Evolutionary conservation across 2,329 filamentous ascomycete species (phyloP).

Genomic region (Neofusicoccum parvum): DNA sequence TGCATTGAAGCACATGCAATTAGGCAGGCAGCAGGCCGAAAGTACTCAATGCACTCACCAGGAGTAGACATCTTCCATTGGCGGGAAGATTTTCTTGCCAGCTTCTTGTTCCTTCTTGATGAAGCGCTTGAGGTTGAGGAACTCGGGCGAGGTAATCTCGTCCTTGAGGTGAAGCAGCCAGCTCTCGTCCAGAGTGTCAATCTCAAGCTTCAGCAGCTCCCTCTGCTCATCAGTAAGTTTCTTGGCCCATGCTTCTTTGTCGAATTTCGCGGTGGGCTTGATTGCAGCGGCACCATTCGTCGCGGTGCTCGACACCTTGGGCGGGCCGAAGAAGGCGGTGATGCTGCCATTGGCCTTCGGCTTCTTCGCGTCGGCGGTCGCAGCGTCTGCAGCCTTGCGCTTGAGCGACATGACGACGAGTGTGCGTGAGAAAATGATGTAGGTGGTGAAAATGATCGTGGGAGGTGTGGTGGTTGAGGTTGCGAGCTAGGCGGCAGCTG

Average conservation of each 20-base stretch:
- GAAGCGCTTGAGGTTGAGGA: slow-evolving; percentile 86
- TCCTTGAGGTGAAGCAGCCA: slow-evolving; percentile 91
- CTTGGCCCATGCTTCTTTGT: slow-evolving; percentile 89
- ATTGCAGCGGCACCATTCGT: slow-evolving; percentile 30
- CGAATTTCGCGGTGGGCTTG: slow-evolving; percentile 60
- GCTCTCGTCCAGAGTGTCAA: slow-evolving; percentile 86
- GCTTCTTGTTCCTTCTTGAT: slow-evolving; percentile 73
- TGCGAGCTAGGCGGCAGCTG: neutral
- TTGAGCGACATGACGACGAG: slow-evolving; percentile 50
- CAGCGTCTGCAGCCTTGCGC: slow-evolving; percentile 50
- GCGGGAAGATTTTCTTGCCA: slow-evolving; percentile 83
- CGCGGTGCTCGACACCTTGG: slow-evolving; percentile 52
- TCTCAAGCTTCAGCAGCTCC: slow-evolving; percentile 81
- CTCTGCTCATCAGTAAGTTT: slow-evolving; percentile 79
- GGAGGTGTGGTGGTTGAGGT: neutral
- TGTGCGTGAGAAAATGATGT: slow-evolving; percentile 18
- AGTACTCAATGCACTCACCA: slow-evolving; percentile 63
- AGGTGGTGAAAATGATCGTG: neutral
- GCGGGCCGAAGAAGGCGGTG: slow-evolving; percentile 81
- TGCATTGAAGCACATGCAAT: neutral
- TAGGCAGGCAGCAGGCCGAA: neutral
- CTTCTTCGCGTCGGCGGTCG: slow-evolving; percentile 51
- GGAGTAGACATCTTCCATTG: slow-evolving; percentile 86
- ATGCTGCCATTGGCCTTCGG: slow-evolving; percentile 71
- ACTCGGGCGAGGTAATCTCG: slow-evolving; percentile 76